phyloP scores from a whole-genome alignment of 2,329 filamentous ascomycete genomes.

The Aspergillus jensenii region DNA sequence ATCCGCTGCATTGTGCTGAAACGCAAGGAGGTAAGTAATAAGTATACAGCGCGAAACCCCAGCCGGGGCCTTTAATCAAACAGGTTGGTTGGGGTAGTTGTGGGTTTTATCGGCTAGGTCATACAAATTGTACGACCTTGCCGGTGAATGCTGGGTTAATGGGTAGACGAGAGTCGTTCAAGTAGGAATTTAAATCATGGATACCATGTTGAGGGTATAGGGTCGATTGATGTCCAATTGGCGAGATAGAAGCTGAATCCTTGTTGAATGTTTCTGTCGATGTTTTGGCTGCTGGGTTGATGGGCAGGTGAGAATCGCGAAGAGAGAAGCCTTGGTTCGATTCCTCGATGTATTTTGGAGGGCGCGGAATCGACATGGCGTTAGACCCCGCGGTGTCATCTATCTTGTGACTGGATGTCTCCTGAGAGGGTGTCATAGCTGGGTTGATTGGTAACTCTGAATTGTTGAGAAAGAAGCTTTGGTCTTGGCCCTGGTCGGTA shows the following conservation, averaged over 20 bases:
- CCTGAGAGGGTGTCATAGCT: conserved; percentile 3
- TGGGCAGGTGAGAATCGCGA: conserved; percentile 27
- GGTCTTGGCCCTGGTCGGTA: neutral
- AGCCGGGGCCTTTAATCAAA: neutral
- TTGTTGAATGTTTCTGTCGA: neutral
- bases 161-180: conserved; percentile 27
- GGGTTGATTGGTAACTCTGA: conserved; percentile 31
- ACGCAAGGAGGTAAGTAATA: conserved; percentile 17
- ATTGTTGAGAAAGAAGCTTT: conserved; percentile 11
- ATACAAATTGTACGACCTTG: conserved; percentile 13
- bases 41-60: conserved; percentile 24
- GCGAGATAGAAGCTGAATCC: neutral
- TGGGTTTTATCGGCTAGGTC: conserved; percentile 2
- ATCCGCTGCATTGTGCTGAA: conserved; percentile 15
- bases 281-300: conserved; percentile 24
- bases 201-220: neutral
- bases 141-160: conserved; percentile 31
- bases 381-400: neutral
- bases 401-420: neutral
- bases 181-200: conserved; percentile 10
- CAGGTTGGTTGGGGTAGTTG: neutral
- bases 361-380: neutral
- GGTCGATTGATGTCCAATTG: neutral
- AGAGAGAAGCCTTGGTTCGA: conserved; percentile 7
- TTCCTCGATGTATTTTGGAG: neutral